phyloP scores from a whole-genome alignment of 306 rosid species.

The Biancaea sappan region DNA sequence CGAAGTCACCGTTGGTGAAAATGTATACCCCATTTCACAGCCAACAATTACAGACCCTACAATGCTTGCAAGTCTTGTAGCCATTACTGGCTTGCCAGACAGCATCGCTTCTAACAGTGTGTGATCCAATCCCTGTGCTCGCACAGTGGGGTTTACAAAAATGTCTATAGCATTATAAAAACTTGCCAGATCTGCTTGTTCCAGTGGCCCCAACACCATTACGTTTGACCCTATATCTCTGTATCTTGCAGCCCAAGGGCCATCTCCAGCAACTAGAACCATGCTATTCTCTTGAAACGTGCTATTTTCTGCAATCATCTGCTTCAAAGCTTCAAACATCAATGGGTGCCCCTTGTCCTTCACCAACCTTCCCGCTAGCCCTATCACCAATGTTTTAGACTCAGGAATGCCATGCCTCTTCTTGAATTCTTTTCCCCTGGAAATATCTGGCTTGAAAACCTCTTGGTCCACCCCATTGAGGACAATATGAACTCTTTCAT shows the following conservation, averaged over 20 bases:
- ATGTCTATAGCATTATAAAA: constrained; percentile 68
- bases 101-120: constrained; percentile 68
- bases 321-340: constrained; percentile 68
- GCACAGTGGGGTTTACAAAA: constrained; percentile 54
- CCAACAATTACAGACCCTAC: constrained; percentile 64
- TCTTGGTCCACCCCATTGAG: constrained; percentile 76
- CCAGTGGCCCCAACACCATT: constrained; percentile 61
- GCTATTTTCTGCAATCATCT: constrained; percentile 46
- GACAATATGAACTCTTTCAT: constrained; percentile 67
- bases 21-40: constrained; percentile 62
- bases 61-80: constrained; percentile 72
- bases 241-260: constrained; percentile 80
- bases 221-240: constrained; percentile 58
- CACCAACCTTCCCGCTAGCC: constrained; percentile 74
- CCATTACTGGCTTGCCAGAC: constrained; percentile 67
- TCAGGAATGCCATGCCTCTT: constrained; percentile 42
- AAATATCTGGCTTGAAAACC: constrained; percentile 55
- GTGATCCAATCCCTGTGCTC: constrained; percentile 65
- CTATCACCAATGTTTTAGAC: constrained; percentile 55
- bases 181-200: constrained; percentile 58
- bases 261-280: constrained; percentile 72
- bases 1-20: constrained; percentile 63
- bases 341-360: constrained; percentile 79
- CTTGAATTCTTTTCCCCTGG: constrained; percentile 50
- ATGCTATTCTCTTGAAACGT: constrained; percentile 43